These are phyloP conservation scores for Yarrowia divulgata DNA, from an alignment of 805 yeast genomes.

Conservation along the genomic window DNA sequence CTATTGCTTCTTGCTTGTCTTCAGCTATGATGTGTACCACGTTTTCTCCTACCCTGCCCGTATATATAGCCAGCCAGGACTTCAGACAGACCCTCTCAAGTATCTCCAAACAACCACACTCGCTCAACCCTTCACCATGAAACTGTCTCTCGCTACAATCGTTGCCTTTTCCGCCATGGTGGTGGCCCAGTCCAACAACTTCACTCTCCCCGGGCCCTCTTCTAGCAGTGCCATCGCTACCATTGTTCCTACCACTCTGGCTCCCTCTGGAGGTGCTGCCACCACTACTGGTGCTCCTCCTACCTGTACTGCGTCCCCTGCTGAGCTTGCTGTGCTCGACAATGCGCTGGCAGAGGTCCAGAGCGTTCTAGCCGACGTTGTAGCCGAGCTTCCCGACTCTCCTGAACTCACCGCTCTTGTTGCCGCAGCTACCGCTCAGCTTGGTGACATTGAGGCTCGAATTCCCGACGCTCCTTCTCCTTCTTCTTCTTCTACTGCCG, in stretches of 20 bases:
- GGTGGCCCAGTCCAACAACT: not conserved
- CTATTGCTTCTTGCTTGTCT: no score
- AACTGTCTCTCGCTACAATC: constrained; percentile 4
- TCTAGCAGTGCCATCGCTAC: not conserved
- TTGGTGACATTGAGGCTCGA: not conserved
- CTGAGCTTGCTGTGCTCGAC: not conserved
- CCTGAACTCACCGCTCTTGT: not conserved
- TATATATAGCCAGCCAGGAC: not conserved
- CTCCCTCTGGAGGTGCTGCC: not conserved
- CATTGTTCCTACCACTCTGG: not conserved
- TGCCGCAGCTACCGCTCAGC: not conserved
- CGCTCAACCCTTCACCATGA: not conserved
- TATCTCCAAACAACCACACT: not conserved
- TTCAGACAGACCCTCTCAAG: not conserved
- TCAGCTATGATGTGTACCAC: no score
- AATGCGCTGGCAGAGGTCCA: not conserved
- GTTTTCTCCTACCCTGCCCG: no score
- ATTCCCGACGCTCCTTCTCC: not conserved
- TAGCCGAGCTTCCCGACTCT: not conserved
- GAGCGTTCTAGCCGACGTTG: not conserved
- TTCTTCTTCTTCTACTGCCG: not conserved
- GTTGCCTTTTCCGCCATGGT: not conserved
- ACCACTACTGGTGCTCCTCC: not conserved
- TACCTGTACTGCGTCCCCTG: not conserved
- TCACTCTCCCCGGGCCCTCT: no score